Base-by-base conservation (phyloP, 352 stramenopile genomes). In the Phytophthora fragariae region DNA sequence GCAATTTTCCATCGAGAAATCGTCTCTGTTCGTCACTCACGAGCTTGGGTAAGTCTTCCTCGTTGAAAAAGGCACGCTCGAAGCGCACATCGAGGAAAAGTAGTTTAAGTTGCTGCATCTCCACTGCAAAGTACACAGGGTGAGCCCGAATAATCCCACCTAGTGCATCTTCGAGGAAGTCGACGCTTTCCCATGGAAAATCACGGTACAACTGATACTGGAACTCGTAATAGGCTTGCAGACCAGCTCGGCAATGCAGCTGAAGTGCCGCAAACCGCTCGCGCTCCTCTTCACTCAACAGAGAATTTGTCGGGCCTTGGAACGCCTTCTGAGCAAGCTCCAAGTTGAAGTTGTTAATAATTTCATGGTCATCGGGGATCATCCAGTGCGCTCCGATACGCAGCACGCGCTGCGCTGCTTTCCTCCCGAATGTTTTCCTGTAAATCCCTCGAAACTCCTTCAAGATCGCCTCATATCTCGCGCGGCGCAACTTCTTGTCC, bases 301-400 rank as follows among this genome's bases (percentile, higher is more conserved):
- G 19, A 5, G 9, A 5, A 10, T 39, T 52, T 15, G 59, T 17
- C 5, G 14, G 5, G 0, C 27, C 27, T 3, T 49, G 19, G 66
- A 88, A 82, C 11, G 75, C 68, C 5, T 75, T 76, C 15, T 84
- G 65, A 15, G 86, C 74, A 9, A 72, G 56, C 60, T 82, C 75
- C 19, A 74, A 74, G 63, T 91, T 93, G 64, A 91, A 78, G 62
- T 94, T 94, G 75, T 93, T 94, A 62, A 88, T 66, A 17, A 94
- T 75, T 49, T 94, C 88, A 65, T 94, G 88, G 71, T 94, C 88
- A 58, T 94, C 88, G 1, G 87, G 84, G 4, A 93, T 55, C 88
- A 94, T 94, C 86, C 85, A 93, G 62, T 93, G 86, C 12, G 88
- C 88, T 29, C 88, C 88, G 4, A 67, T 50, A 2, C 88, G 85